phyloP scores from a whole-genome alignment of 148 eudicot species.

The Amaranthus cruentus region DNA sequence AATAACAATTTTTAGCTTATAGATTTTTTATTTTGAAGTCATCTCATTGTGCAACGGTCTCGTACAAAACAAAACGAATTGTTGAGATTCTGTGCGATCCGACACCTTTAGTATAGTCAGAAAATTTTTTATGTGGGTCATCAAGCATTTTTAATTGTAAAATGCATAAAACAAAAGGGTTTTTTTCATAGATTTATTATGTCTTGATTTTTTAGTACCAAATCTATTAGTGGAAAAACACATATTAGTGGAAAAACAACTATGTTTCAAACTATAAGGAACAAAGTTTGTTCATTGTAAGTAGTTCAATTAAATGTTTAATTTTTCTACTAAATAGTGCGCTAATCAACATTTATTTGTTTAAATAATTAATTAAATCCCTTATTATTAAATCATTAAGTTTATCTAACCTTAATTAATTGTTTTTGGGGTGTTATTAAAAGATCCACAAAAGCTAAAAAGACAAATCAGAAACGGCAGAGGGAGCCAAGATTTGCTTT shows the following conservation, averaged over 20 bases:
- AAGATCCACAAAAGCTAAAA: constrained; percentile 41
- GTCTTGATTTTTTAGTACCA: constrained; percentile 18
- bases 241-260: background rate
- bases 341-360: background rate
- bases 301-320: background rate
- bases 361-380: background rate
- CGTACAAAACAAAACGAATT: too few relatives aligned
- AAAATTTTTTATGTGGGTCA: background rate
- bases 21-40: too few relatives aligned
- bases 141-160: constrained; percentile 4
- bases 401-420: background rate
- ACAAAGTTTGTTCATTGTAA: constrained; percentile 8
- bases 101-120: too few relatives aligned
- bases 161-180: constrained; percentile 3
- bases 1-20: too few relatives aligned
- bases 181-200: background rate
- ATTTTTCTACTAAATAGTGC: background rate
- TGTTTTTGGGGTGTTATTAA: constrained; percentile 1
- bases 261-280: too few relatives aligned
- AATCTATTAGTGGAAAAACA: constrained; percentile 7
- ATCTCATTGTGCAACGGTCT: too few relatives aligned
- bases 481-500: constrained; percentile 73
- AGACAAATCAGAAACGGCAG: constrained; percentile 46
- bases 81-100: too few relatives aligned
- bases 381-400: background rate